Conservation (phyloP, 2,329 filamentous ascomycete species). For the Diaporthe citri region DNA sequence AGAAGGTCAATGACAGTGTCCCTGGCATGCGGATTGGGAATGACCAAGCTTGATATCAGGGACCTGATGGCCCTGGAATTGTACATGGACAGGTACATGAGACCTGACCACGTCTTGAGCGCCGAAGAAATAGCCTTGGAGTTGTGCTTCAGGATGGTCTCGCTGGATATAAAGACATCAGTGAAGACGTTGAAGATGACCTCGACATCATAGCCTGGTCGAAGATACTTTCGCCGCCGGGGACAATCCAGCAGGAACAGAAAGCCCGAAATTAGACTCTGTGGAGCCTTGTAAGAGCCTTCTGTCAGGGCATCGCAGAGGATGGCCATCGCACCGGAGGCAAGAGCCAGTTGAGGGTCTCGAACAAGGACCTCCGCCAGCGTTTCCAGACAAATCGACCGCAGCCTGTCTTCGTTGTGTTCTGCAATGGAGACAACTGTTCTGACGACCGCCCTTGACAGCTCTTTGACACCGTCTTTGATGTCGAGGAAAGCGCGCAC, state of each 20-base stretch:
- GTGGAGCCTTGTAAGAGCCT: constrained; percentile 91
- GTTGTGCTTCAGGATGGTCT: constrained; percentile 81
- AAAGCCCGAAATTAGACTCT: constrained; percentile 89
- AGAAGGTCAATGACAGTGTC: constrained; percentile 91
- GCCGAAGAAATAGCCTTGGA: constrained; percentile 93
- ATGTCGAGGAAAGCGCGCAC: constrained; percentile 95
- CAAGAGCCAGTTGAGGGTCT: constrained; percentile 83
- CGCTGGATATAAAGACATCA: constrained; percentile 76
- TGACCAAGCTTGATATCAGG: constrained; percentile 73
- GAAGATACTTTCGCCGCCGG: constrained; percentile 82
- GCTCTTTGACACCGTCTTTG: constrained; percentile 89
- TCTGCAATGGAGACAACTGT: constrained; percentile 93
- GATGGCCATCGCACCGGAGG: constrained; percentile 85
- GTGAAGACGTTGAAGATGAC: constrained; percentile 93
- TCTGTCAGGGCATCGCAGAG: constrained; percentile 94
- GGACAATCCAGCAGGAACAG: constrained; percentile 91
- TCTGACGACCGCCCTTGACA: constrained; percentile 87
- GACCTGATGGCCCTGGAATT: constrained; percentile 88
- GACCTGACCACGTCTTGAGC: constrained; percentile 92
- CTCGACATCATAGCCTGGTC: constrained; percentile 90
- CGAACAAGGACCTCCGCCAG: constrained; percentile 91
- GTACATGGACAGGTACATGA: constrained; percentile 90
- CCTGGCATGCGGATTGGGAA: constrained; percentile 67
- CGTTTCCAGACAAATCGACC: constrained; percentile 92
- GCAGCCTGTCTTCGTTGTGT: constrained; percentile 84